A percentile compares a stretch with the other conserved stretches of the same genome.
These are phyloP conservation scores for Sarocladium brachiariae DNA, from an alignment of 2,329 filamentous ascomycete genomes.

Conservation along the genomic window DNA sequence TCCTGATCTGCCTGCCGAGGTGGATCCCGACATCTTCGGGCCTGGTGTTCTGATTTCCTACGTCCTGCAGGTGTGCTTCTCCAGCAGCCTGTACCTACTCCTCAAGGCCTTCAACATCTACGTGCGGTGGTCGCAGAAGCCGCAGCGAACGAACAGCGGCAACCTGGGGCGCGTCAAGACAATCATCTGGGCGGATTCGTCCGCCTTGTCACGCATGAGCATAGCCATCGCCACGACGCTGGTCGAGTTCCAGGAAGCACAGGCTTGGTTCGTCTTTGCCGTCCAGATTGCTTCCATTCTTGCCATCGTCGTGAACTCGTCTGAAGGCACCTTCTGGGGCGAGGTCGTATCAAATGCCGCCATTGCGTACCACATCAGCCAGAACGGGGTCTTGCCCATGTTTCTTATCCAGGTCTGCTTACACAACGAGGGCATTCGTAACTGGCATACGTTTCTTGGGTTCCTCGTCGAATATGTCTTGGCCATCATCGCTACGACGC, in stretches of 20 bases:
- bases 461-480: conserved; percentile 31
- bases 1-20: conserved; percentile 28
- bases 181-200: conserved; percentile 30
- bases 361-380: conserved; percentile 29
- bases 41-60: conserved; percentile 34
- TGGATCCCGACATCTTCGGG: conserved; percentile 33
- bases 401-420: conserved; percentile 30
- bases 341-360: conserved; percentile 32
- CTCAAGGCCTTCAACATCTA: conserved; percentile 29
- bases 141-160: conserved; percentile 3
- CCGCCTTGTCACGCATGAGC: conserved; percentile 29
- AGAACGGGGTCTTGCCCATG: conserved; percentile 31
- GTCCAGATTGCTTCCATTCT: conserved; percentile 33
- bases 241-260: conserved; percentile 34
- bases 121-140: conserved; percentile 25
- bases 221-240: conserved; percentile 32
- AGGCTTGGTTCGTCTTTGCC: conserved; percentile 33
- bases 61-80: conserved; percentile 30
- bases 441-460: conserved; percentile 34
- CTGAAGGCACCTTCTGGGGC: conserved; percentile 32
- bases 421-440: conserved; percentile 32
- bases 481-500: conserved; percentile 29
- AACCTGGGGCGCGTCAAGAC: conserved; percentile 24
- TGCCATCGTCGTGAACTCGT: conserved; percentile 32
- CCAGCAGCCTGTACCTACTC: conserved; percentile 25